Evolutionary conservation across 768 basidiomycete genomes (phyloP), one percentile per base, ranked within the genome.

Genomic region (Phanerochaete sordida): DNA sequence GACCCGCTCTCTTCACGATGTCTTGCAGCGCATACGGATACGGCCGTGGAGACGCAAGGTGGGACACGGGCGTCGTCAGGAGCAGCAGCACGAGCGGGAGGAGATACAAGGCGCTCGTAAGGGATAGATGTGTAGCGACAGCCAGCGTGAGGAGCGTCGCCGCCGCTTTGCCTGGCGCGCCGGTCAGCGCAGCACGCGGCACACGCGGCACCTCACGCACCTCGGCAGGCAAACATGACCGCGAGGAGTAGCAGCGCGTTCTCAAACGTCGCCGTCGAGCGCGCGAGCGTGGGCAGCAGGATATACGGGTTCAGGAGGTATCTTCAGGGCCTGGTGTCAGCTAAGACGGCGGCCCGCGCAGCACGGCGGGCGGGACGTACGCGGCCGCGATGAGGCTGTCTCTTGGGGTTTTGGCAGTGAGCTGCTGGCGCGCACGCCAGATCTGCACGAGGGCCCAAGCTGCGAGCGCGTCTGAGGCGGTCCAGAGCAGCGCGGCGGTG

Each of bases 281-380:
- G 76, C 0, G 93, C 90, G 7, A 96, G 76, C 30, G 85, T 87
- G 0, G 95, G 85, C 1, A 94, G 77, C 58, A 96, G 72, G 8
- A 91, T 74, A 71, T 97, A 97, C 2, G 97, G 97, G 65, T 98
- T 97, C 52, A 96, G 72, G 21, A 97, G 82, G 73, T 89, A 95
- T 48, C 94, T 43, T 54, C 53, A 54, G 2, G 3, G 12, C 15
- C 53, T 97, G 65, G 16, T 46, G 21, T 53, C 43, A 56, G 37
- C 65, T 45, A 69, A 30, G 44, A 44, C 27, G 43, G 8, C 16
- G 6, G 24, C 50, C 44, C 15, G 46, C n/a, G 16, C 19, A 4
- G 16, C 28, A 19, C 48, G 28, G 27, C 55, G 13, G 47, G n/a
- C 24, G 11, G 43, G n/a, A 78, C 88, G 63, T 67, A 94, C 92